These are phyloP conservation scores for Fusarium sororula DNA, from an alignment of 2,329 filamentous ascomycete species.

Conservation along the genomic window DNA sequence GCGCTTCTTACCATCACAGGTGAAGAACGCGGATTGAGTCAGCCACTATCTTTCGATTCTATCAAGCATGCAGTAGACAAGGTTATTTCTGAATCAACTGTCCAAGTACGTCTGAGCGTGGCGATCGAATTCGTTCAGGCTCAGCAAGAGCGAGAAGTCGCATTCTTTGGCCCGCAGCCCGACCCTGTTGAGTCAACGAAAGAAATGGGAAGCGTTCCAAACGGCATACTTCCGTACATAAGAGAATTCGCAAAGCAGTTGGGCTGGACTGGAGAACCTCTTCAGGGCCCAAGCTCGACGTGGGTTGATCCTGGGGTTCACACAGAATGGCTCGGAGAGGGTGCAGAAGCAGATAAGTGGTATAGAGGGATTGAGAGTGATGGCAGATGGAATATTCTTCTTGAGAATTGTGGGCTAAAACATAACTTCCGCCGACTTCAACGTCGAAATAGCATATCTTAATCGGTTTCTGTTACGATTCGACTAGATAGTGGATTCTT, in stretches of 20 bases:
- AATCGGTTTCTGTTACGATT: accelerated
- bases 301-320: too few species aligned
- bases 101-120: neutral
- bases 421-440: accelerated
- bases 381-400: neutral
- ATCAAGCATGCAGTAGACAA: neutral
- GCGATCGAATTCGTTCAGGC: neutral
- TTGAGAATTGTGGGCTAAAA: accelerated
- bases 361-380: too few species aligned
- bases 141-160: neutral
- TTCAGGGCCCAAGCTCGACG: too few species aligned
- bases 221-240: accelerated
- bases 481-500: neutral
- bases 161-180: neutral
- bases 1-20: neutral
- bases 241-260: too few species aligned
- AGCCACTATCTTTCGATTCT: neutral
- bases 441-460: neutral
- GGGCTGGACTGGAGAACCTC: too few species aligned
- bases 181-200: neutral
- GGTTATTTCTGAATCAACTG: neutral
- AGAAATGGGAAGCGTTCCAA: too few species aligned
- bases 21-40: neutral
- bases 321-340: too few species aligned
- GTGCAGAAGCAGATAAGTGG: accelerated